Conservation (phyloP, 257 asterid species). For the Nicotiana sylvestris region DNA sequence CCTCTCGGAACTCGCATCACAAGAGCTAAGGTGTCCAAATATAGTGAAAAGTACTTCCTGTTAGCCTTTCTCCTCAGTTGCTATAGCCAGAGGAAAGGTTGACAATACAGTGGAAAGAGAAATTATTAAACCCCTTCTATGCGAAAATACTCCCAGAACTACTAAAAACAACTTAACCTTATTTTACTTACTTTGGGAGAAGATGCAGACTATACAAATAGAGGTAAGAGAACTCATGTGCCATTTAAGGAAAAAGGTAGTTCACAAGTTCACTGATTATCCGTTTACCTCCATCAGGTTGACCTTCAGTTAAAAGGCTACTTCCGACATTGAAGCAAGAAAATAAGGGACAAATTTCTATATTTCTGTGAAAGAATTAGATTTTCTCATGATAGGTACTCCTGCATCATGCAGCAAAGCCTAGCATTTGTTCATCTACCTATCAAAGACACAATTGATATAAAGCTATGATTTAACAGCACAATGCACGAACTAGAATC, state of each 20-base stretch:
- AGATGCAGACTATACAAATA: background rate
- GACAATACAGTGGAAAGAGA: background rate
- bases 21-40: background rate
- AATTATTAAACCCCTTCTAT: background rate
- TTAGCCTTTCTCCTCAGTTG: background rate
- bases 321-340: background rate
- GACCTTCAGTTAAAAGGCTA: background rate
- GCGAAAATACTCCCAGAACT: background rate
- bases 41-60: background rate
- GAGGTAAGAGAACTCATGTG: background rate
- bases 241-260: background rate
- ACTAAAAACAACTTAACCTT: background rate
- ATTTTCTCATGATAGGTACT: background rate
- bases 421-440: background rate
- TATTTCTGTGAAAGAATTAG: background rate
- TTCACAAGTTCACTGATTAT: background rate
- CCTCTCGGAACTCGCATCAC: background rate
- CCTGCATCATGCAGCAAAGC: background rate
- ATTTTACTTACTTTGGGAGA: background rate
- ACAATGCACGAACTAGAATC: background rate
- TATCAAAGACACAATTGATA: background rate
- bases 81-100: background rate
- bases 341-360: background rate
- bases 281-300: background rate
- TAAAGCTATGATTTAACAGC: background rate